Conservation (phyloP, 495 filamentous ascomycete species). For the Hapsidospora chrysogenum region DNA sequence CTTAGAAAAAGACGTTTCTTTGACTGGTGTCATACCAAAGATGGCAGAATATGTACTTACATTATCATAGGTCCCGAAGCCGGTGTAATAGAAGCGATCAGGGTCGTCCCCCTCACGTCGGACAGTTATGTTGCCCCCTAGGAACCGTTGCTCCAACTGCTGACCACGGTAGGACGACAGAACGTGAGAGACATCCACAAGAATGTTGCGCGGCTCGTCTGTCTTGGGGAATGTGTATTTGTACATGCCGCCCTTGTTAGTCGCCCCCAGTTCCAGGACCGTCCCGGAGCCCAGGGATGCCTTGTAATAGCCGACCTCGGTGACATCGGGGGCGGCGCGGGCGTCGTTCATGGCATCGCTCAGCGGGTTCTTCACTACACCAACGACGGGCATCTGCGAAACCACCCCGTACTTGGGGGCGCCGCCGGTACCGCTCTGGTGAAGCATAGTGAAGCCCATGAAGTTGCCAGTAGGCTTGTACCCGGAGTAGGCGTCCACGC, state of each 20-base stretch:
- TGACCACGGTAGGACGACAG: slow-evolving; percentile 42
- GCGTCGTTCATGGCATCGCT: slow-evolving; percentile 30
- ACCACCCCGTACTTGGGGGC: slow-evolving; percentile 63
- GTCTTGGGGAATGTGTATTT: slow-evolving; percentile 40
- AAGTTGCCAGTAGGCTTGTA: slow-evolving; percentile 42
- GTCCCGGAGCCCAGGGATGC: slow-evolving; percentile 35
- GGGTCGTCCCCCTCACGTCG: slow-evolving; percentile 7
- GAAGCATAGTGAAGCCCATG: slow-evolving; percentile 56
- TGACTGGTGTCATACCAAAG: not conserved
- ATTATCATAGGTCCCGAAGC: slow-evolving; percentile 49
- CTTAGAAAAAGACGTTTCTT: no score
- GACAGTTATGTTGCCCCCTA: slow-evolving; percentile 42
- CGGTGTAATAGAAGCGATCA: slow-evolving; percentile 40
- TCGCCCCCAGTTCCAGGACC: slow-evolving; percentile 41
- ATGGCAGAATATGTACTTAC: slow-evolving; percentile 14
- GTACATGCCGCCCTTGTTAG: slow-evolving; percentile 44
- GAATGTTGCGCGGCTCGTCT: slow-evolving; percentile 27
- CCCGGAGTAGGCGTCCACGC: slow-evolving; percentile 49
- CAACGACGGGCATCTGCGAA: slow-evolving; percentile 42
- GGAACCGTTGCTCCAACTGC: slow-evolving; percentile 47
- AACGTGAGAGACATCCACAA: slow-evolving; percentile 59
- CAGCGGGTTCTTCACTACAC: slow-evolving; percentile 40
- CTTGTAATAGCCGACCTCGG: slow-evolving; percentile 48
- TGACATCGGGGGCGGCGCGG: slow-evolving; percentile 32
- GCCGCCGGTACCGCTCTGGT: slow-evolving; percentile 59